Conservation (phyloP, 202 grass and related monocot species). For the Alloteropsis angusta region DNA sequence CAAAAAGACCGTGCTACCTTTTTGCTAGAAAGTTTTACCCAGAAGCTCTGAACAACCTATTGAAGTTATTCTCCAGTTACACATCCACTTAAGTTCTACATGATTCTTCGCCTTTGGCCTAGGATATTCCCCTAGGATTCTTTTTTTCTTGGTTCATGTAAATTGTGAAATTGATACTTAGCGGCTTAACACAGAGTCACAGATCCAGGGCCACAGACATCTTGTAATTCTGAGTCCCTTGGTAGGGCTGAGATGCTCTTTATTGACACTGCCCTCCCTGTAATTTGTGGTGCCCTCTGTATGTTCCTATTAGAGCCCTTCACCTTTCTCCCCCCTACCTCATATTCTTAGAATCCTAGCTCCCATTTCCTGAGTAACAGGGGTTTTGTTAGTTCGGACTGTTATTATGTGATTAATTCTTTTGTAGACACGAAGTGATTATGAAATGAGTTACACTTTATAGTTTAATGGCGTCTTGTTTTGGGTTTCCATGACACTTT, state of each 20-base stretch:
- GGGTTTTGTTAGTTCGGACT: constrained; percentile 41
- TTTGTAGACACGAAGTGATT: constrained; percentile 48
- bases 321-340: not conserved
- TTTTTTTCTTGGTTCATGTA: constrained; percentile 36
- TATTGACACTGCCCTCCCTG: constrained; percentile 45
- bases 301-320: constrained; percentile 37
- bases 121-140: constrained; percentile 36
- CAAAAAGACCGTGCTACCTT: constrained; percentile 88
- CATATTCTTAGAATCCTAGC: constrained; percentile 36
- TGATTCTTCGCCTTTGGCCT: constrained; percentile 34
- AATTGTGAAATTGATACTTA: constrained; percentile 67
- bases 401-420: constrained; percentile 47
- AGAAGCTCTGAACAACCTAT: constrained; percentile 61
- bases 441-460: constrained; percentile 25
- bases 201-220: constrained; percentile 32
- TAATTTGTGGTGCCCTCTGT: constrained; percentile 31
- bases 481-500: not conserved
- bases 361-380: constrained; percentile 39
- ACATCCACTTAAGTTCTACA: constrained; percentile 43
- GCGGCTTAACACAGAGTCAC: constrained; percentile 44
- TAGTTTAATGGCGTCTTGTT: constrained; percentile 11
- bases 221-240: constrained; percentile 40
- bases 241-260: constrained; percentile 37
- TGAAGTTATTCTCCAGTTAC: constrained; percentile 74
- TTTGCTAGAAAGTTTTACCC: constrained; percentile 96